phyloP scores from a whole-genome alignment of 495 filamentous ascomycete genomes.

The Penicillium dipodomyicola region DNA sequence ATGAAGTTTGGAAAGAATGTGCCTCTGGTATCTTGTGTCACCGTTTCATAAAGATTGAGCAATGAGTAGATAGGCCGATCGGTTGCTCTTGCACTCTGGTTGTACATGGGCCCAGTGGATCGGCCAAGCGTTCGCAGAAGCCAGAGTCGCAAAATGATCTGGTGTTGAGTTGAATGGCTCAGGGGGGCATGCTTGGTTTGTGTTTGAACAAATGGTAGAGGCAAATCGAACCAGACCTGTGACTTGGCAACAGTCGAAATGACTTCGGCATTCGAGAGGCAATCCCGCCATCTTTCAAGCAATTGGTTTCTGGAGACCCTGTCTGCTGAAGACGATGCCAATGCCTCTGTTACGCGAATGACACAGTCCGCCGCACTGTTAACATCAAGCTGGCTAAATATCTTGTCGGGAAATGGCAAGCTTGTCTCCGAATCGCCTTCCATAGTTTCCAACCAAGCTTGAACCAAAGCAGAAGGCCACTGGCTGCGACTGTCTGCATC shows the following conservation, averaged over 20 bases:
- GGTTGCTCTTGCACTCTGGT: conserved; percentile 14
- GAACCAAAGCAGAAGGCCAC: conserved; percentile 34
- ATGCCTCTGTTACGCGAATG: conserved; percentile 35
- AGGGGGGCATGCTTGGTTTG: background rate
- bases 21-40: conserved; percentile 7
- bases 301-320: conserved; percentile 13
- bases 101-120: conserved; percentile 26
- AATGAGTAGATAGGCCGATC: conserved; percentile 29
- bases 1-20: conserved; percentile 34
- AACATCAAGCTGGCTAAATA: conserved; percentile 27
- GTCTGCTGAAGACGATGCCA: conserved; percentile 22
- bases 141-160: conserved; percentile 42
- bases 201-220: conserved; percentile 9
- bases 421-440: conserved; percentile 4
- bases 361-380: conserved; percentile 30
- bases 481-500: conserved; percentile 9
- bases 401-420: conserved; percentile 11
- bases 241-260: conserved; percentile 25
- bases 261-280: conserved; percentile 24
- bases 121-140: conserved; percentile 31
- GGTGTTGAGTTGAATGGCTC: conserved; percentile 22
- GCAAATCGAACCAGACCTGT: conserved; percentile 29
- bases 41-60: conserved; percentile 33
- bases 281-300: conserved; percentile 37
- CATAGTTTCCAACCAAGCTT: conserved; percentile 24